A percentile compares a stretch with the other conserved stretches of the same genome.
Conservation (phyloP, 768 basidiomycete species). For the Lactarius akahatsu region DNA sequence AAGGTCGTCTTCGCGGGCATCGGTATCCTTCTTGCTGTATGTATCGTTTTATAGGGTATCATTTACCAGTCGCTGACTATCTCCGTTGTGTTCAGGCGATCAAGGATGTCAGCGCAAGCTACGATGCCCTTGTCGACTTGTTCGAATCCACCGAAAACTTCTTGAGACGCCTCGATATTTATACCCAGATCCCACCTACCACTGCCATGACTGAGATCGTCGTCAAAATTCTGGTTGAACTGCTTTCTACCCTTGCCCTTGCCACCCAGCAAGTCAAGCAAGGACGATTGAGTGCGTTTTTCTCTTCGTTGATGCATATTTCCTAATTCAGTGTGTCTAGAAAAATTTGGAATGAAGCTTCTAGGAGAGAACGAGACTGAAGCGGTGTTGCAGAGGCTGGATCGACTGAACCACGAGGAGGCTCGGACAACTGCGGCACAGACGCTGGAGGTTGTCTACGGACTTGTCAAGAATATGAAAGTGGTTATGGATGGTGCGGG, state of each 20-base stretch:
- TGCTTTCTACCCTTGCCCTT: background rate
- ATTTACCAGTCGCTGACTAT: too few relatives aligned
- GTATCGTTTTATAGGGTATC: too few relatives aligned
- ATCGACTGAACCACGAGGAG: background rate
- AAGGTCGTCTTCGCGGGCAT: too few relatives aligned
- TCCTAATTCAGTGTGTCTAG: background rate
- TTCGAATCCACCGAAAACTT: too few relatives aligned
- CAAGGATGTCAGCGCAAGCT: too few relatives aligned
- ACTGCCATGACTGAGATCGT: background rate
- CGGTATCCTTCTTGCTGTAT: too few relatives aligned
- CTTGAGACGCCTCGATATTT: too few relatives aligned
- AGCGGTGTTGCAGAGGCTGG: background rate
- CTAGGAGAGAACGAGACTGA: background rate
- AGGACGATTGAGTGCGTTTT: background rate
- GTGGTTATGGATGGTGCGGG: background rate
- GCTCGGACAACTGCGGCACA: background rate
- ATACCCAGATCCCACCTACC: background rate
- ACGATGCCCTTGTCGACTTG: too few relatives aligned
- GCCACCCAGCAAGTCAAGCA: conserved; percentile 1
- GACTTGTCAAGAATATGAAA: conserved; percentile 2
- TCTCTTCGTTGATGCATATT: background rate
- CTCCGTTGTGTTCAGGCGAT: too few relatives aligned
- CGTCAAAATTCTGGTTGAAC: background rate
- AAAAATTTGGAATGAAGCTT: background rate
- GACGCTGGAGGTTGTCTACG: conserved; percentile 1